A percentile compares a stretch with the other conserved stretches of the same genome.
Conservation (phyloP, 2,329 filamentous ascomycete genomes). For the Aspergillus quadrilineatus region DNA sequence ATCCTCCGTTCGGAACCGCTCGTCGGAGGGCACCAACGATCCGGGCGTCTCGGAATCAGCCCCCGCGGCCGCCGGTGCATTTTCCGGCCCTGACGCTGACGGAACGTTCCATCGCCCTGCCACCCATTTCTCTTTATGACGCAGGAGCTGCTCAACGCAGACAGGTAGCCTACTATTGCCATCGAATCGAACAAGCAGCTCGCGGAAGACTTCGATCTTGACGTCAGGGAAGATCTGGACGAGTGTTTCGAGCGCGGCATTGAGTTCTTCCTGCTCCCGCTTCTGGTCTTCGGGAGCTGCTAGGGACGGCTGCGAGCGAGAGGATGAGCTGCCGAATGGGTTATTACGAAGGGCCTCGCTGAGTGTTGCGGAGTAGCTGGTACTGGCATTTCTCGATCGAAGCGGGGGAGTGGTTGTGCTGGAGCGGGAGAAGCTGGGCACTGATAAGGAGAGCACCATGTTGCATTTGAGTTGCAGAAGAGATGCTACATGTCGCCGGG, state of each 20-base stretch:
- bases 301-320: constrained; percentile 25
- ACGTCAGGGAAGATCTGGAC: constrained; percentile 48
- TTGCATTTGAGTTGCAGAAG: constrained; percentile 8
- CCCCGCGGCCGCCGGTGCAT: neutral
- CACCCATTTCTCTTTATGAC: constrained; percentile 49
- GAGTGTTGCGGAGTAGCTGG: constrained; percentile 36
- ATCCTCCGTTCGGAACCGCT: constrained; percentile 44
- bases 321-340: constrained; percentile 39
- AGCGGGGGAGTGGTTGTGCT: constrained; percentile 29
- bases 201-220: constrained; percentile 48
- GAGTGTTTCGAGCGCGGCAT: constrained; percentile 42
- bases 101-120: constrained; percentile 47
- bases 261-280: constrained; percentile 42
- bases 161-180: constrained; percentile 48
- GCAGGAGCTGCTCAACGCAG: constrained; percentile 48
- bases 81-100: constrained; percentile 14
- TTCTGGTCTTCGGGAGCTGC: constrained; percentile 29
- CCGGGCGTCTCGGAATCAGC: constrained; percentile 11
- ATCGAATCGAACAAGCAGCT: constrained; percentile 48
- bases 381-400: constrained; percentile 21
- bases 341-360: constrained; percentile 47
- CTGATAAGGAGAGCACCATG: constrained; percentile 39
- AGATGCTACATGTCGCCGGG: constrained; percentile 34
- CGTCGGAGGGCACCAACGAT: constrained; percentile 37
- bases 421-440: constrained; percentile 38